These are phyloP conservation scores for Tetrahymena borealis DNA, from an alignment of 73 alveolate species.

Conservation along the genomic window DNA sequence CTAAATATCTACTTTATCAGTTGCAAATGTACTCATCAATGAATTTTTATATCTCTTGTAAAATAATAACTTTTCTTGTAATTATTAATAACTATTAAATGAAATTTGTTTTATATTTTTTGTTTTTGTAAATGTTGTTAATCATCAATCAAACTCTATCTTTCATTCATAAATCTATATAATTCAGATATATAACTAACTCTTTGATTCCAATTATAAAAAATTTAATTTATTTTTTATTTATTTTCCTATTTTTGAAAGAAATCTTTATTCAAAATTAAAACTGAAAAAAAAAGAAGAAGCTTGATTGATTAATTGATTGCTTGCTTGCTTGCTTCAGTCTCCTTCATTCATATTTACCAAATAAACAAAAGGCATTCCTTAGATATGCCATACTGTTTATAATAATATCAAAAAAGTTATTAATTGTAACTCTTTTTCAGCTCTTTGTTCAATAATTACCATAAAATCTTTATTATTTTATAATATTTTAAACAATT, in stretches of 20 bases:
- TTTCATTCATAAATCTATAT: not conserved
- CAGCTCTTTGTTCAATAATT: no score
- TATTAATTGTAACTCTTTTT: no score
- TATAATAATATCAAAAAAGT: no score
- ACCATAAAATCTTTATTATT: no score
- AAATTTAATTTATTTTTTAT: not conserved
- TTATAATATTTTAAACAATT: no score
- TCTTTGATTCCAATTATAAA: not conserved
- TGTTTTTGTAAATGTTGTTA: not conserved
- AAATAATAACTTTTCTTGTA: not conserved
- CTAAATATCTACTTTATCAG: constrained; percentile 1
- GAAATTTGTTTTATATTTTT: not conserved
- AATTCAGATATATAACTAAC: not conserved
- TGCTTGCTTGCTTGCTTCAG: no score
- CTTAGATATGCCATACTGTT: no score
- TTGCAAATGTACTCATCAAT: not conserved
- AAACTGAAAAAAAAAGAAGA: not conserved
- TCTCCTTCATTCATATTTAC: no score
- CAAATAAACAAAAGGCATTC: no score
- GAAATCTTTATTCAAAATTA: not conserved
- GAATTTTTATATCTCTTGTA: not conserved
- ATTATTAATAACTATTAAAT: not conserved
- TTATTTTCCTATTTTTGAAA: not conserved
- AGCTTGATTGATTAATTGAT: no score
- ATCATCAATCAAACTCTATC: not conserved